Evolutionary conservation across 1,139 yeast species (phyloP).

Genomic region (Yamadazyma trypodendri): DNA sequence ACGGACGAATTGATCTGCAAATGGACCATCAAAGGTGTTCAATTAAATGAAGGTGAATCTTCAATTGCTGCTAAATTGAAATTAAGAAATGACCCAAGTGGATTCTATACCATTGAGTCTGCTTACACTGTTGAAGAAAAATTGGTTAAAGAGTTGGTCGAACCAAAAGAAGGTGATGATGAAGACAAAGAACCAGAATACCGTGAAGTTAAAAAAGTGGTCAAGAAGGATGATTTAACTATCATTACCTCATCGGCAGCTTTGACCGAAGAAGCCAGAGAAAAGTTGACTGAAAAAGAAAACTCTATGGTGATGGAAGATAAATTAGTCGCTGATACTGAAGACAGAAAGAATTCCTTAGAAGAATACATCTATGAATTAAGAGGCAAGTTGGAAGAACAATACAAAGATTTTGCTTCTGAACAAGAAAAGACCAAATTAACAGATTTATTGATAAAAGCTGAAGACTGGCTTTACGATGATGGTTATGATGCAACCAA

Average conservation of each 20-base stretch:
- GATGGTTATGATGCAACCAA: constrained; percentile 96
- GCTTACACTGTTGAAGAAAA: constrained; percentile 95
- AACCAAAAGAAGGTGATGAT: constrained; percentile 50
- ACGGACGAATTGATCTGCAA: constrained; percentile 68
- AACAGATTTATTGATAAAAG: constrained; percentile 67
- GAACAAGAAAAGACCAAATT: constrained; percentile 86
- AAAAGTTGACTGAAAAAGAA: constrained; percentile 75
- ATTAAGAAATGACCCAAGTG: constrained; percentile 96
- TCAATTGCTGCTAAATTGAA: constrained; percentile 87
- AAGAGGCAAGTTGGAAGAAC: constrained; percentile 95
- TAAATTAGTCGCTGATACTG: constrained; percentile 97
- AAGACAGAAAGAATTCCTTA: constrained; percentile 96
- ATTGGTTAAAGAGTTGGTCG: constrained; percentile 78
- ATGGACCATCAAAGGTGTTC: constrained; percentile 87
- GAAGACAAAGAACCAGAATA: constrained; percentile 73
- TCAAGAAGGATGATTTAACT: constrained; percentile 80
- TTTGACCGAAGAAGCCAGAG: constrained; percentile 57
- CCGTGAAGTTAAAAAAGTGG: constrained; percentile 88
- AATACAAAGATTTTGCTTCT: constrained; percentile 83
- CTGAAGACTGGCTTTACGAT: constrained; percentile 98
- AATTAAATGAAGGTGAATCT: constrained; percentile 70
- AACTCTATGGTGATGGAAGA: constrained; percentile 83
- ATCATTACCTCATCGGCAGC: constrained; percentile 56
- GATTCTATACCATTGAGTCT: constrained; percentile 88
- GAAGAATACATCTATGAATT: constrained; percentile 98